Evolutionary conservation across 805 yeast genomes (phyloP), one percentile per base, ranked within the genome.

Genomic region (Ogataea philodendri): DNA sequence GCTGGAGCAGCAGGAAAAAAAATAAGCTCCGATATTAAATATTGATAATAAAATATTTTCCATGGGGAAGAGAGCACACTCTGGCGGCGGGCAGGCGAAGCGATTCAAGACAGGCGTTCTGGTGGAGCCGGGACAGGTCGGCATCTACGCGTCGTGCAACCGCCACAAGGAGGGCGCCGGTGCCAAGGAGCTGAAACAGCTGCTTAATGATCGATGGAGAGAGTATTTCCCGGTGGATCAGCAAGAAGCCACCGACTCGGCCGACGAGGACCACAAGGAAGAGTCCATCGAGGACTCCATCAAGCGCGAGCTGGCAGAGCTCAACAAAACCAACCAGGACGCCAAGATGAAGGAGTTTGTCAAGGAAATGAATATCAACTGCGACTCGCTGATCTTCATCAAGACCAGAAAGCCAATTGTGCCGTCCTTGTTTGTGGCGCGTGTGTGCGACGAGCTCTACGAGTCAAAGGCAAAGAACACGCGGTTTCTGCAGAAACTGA

Each of bases 141-240:
- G 98, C 0, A 70, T 93, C 1, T 93, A 84, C 60, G 95, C 88
- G 9, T 84, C 97, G 0, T 90, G 97, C 59, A 75, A 78, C 32
- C 71, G 96, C 49, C 82, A 83, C 23, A 78, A 81, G 41, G 98
- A 93, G 57, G 70, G 70, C 35, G 78, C 73, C 35, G 86, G 94
- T 42, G 72, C 81, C n/a, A 77, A 76, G 44, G 97, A 88, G 56
- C 62, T 88, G 48, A 67, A 74, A 42, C 59, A 66, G 38, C 54
- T 86, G 7, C 70, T 88, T 26, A 62, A 65, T 32, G 86, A 80
- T 13, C 70, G 73, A 28, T 45, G 71, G 9, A 70, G 70, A 35
- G 72, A 70, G 41, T 59, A 62, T 20, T 73, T 70, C 40, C 66
- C 66, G 3, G 24, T 30, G 7, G 64, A 59, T n/a, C 62, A 62